A percentile compares a stretch with the other conserved stretches of the same genome.
These are phyloP conservation scores for Wilcoxina mikolae DNA, from an alignment of 495 filamentous ascomycete genomes.

Conservation along the genomic window DNA sequence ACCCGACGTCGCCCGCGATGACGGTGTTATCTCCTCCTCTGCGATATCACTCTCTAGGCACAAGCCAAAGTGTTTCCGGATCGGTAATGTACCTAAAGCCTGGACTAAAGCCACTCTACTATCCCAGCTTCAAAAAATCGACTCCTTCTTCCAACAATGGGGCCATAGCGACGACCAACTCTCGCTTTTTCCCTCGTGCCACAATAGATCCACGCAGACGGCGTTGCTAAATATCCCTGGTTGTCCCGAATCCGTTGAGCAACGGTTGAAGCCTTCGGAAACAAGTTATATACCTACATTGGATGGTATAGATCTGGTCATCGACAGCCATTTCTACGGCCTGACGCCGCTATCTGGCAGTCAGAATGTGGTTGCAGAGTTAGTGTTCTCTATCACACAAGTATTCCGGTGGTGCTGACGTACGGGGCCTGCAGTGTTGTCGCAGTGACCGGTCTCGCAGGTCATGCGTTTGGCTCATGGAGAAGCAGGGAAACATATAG, in stretches of 20 bases:
- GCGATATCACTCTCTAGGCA: too few species aligned
- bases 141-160: background rate
- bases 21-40: too few species aligned
- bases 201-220: slow-evolving; percentile 6
- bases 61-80: background rate
- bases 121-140: background rate
- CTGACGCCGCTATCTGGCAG: slow-evolving; percentile 7
- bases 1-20: too few species aligned
- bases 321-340: slow-evolving; percentile 7
- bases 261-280: background rate
- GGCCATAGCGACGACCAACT: background rate
- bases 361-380: slow-evolving; percentile 4
- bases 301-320: background rate
- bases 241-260: background rate
- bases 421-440: slow-evolving; percentile 20
- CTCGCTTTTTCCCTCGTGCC: slow-evolving; percentile 7
- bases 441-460: slow-evolving; percentile 26
- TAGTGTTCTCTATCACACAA: background rate
- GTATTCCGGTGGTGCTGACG: background rate
- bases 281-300: background rate
- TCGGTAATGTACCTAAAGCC: background rate
- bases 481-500: slow-evolving; percentile 13
- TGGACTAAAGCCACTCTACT: background rate
- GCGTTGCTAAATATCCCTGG: slow-evolving; percentile 6
- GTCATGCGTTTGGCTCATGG: slow-evolving; percentile 30